Conservation (phyloP, 2,329 filamentous ascomycete genomes). For the Talaromyces sp. region DNA sequence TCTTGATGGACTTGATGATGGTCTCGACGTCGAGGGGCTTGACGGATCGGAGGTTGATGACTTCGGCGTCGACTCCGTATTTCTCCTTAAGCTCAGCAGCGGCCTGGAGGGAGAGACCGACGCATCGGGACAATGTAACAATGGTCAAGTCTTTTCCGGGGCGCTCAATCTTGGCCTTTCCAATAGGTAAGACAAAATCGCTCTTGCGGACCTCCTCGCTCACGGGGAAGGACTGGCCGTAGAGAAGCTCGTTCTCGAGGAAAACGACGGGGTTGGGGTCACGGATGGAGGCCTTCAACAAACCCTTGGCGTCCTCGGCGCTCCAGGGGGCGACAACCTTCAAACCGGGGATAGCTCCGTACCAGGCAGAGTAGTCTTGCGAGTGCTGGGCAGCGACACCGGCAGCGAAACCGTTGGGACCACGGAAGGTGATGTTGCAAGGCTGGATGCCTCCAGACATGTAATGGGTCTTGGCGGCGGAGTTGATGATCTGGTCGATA, state of each 20-base stretch:
- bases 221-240: conserved; percentile 95
- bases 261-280: conserved; percentile 96
- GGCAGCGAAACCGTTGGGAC: conserved; percentile 94
- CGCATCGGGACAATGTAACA: conserved; percentile 89
- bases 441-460: conserved; percentile 99
- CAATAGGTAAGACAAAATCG: conserved; percentile 95
- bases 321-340: conserved; percentile 98
- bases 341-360: conserved; percentile 93
- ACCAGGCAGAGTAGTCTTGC: conserved; percentile 98
- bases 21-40: conserved; percentile 95
- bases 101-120: conserved; percentile 83
- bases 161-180: conserved; percentile 99
- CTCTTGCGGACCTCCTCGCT: conserved; percentile 92
- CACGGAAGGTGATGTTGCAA: conserved; percentile 99
- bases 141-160: conserved; percentile 94
- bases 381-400: conserved; percentile 98
- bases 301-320: conserved; percentile 95
- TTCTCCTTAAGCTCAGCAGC: conserved; percentile 92
- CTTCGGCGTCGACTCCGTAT: conserved; percentile 92
- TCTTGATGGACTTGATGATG: conserved; percentile 97
- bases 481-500: conserved; percentile 99
- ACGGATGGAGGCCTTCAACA: conserved; percentile 94
- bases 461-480: conserved; percentile 97
- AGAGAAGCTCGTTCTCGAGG: conserved; percentile 81
- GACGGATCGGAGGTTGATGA: conserved; percentile 95